Evolutionary conservation across 1,284 basidiomycete species (phyloP).

Genomic region (Stereum hirsutum): DNA sequence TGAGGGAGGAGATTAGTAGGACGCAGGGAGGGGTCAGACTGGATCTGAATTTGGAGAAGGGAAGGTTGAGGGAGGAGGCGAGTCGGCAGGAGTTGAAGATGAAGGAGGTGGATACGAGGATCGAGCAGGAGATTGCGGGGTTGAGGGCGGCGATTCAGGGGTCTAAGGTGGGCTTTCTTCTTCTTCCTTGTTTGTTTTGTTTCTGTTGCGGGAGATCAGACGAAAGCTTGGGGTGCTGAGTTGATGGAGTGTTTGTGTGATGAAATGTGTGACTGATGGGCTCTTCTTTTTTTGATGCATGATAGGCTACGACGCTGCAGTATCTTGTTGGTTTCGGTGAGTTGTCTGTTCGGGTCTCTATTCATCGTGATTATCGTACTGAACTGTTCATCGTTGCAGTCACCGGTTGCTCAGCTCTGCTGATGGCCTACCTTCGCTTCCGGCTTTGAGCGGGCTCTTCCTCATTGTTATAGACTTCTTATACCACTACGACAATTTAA

Average conservation of each 20-base stretch:
- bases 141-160: slow-evolving; percentile 88
- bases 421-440: slow-evolving; percentile 82
- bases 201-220: too few species aligned
- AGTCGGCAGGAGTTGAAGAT: slow-evolving; percentile 94
- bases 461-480: too few species aligned
- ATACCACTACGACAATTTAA: too few species aligned
- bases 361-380: not conserved
- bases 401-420: slow-evolving; percentile 79
- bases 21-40: slow-evolving; percentile 93
- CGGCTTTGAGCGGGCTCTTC: slow-evolving; percentile 28
- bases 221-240: too few species aligned
- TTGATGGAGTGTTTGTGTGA: too few species aligned
- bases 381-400: slow-evolving; percentile 34
- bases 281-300: too few species aligned
- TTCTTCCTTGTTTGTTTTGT: too few species aligned
- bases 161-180: slow-evolving; percentile 56
- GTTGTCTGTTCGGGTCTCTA: slow-evolving; percentile 18
- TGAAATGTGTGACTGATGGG: too few species aligned
- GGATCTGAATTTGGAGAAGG: slow-evolving; percentile 96
- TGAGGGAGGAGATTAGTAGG: slow-evolving; percentile 86
- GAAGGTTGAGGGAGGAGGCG: slow-evolving; percentile 89
- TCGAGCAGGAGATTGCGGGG: slow-evolving; percentile 94
- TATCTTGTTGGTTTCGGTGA: slow-evolving; percentile 77
- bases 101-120: slow-evolving; percentile 96
- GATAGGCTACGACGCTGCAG: slow-evolving; percentile 71